A percentile compares a stretch with the other conserved stretches of the same genome.
Conservation (phyloP, 164 flowering plant species). For the Nelumbo lutea region DNA sequence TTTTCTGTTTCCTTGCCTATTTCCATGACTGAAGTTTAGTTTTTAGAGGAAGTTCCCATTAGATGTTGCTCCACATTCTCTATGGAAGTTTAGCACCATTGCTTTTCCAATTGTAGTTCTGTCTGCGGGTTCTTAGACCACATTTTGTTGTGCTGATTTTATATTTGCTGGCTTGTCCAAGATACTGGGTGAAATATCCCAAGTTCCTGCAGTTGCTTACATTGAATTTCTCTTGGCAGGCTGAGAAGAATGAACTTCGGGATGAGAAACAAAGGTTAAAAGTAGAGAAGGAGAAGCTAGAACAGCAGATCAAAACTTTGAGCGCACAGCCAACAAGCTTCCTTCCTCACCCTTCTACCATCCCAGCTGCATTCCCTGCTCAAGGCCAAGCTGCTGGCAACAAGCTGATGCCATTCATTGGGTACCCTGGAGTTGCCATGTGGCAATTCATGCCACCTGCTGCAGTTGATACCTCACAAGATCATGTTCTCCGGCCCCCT, state of each 20-base stretch:
- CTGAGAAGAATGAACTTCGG: conserved; percentile 87
- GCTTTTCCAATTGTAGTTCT: background rate
- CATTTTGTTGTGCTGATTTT: background rate
- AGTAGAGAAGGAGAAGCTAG: conserved; percentile 79
- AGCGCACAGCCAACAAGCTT: conserved; percentile 48
- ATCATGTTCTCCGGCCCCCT: conserved; percentile 89
- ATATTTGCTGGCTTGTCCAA: background rate
- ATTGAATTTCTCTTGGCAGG: conserved; percentile 26
- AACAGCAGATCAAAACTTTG: conserved; percentile 65
- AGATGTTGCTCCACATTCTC: background rate
- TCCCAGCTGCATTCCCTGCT: conserved; percentile 63
- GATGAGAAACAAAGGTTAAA: conserved; percentile 89
- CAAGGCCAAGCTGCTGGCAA: conserved; percentile 62
- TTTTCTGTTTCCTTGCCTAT: background rate
- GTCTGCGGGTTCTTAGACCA: background rate
- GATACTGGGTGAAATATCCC: background rate
- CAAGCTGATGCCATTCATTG: conserved; percentile 68
- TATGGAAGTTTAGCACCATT: background rate
- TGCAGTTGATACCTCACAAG: conserved; percentile 89
- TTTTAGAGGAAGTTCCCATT: no score
- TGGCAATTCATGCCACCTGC: conserved; percentile 99
- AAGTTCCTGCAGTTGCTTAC: background rate
- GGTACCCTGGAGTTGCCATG: conserved; percentile 92
- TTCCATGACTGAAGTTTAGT: background rate
- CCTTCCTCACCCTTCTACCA: conserved; percentile 52